Evolutionary conservation across 1,284 basidiomycete species (phyloP).

Genomic region (Phlebopus sp.): DNA sequence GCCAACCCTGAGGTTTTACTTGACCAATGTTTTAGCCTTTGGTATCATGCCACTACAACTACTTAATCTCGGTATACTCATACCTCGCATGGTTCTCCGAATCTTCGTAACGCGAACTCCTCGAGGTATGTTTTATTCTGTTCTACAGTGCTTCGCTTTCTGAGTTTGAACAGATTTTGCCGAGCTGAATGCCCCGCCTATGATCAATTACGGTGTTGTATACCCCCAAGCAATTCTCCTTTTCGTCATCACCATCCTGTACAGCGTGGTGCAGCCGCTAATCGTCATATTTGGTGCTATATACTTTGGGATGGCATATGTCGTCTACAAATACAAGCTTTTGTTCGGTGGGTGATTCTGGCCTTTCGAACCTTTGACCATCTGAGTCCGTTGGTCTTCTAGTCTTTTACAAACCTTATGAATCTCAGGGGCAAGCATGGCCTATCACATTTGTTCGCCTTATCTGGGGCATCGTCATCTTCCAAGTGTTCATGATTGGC

Average conservation of each 20-base stretch:
- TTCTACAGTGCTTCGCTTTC: constrained; percentile 1
- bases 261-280: constrained; percentile 92
- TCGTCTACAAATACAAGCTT: constrained; percentile 98
- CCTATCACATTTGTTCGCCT: constrained; percentile 86
- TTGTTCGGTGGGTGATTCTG: constrained; percentile 71
- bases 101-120: constrained; percentile 81
- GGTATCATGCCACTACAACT: constrained; percentile 95
- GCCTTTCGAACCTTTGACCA: not conserved
- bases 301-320: constrained; percentile 91
- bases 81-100: constrained; percentile 71
- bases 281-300: constrained; percentile 93
- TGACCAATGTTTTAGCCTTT: constrained; percentile 50
- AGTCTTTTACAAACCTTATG: constrained; percentile 95
- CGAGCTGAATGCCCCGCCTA: constrained; percentile 94
- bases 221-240: constrained; percentile 95
- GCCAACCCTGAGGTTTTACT: not conserved
- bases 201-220: constrained; percentile 91
- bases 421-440: constrained; percentile 93
- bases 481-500: constrained; percentile 90
- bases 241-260: constrained; percentile 92
- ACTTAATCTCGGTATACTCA: constrained; percentile 82
- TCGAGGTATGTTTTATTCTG: constrained; percentile 54
- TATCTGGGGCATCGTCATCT: constrained; percentile 85
- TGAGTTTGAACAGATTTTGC: constrained; percentile 68
- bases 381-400: constrained; percentile 5